Base-by-base conservation (phyloP, 495 filamentous ascomycete species). In the Xylaria acuta region DNA sequence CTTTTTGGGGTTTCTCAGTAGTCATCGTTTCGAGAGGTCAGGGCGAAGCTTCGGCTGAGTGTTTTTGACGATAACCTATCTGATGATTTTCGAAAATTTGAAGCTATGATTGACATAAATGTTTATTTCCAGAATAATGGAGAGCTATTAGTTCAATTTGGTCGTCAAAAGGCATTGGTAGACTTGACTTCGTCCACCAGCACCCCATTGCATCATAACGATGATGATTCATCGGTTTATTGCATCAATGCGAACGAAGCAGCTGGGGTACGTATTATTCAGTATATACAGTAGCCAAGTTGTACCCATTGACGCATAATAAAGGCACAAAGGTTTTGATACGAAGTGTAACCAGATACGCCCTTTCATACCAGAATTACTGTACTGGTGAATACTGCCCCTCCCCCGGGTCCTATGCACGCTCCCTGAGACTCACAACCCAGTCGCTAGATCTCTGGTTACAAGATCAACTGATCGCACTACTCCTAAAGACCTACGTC, bases 161-260 rank as follows among this genome's bases (percentile, higher is more conserved):
- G 25, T 30, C 27, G 25, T 5, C 27, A 56, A 56, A 25, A 56
- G 5, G 32, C 20, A 60, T 38, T 38, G 4, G 7, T 36, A 38
- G 34, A 38, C 30, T 14, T 18, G 3, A 5, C 32, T 60, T 60
- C 38, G 34, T 38, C 58, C 34, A 36, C 34, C 7, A 4, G 38
- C n/a, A 18, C 14, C 38, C 22, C 60, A 16, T 74, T 78, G 49
- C 68, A 72, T 70, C 67, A 76, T 67, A 67, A 69, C 60, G 47
- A 76, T 78, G 76, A 77, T 73, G 75, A 74, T 76, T 78, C 53
- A 75, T 67, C 53, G 25, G 16, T 30, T 43, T 75, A 73, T 71
- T 73, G n/a, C 22, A 56, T 67, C 22, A 36, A 32, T 67, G 34
- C 49, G 47, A 53, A 38, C 45, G 32, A 25, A n/a, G 14, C 3